Base-by-base conservation (phyloP, 257 asterid genomes). In the Solanum piurae region DNA sequence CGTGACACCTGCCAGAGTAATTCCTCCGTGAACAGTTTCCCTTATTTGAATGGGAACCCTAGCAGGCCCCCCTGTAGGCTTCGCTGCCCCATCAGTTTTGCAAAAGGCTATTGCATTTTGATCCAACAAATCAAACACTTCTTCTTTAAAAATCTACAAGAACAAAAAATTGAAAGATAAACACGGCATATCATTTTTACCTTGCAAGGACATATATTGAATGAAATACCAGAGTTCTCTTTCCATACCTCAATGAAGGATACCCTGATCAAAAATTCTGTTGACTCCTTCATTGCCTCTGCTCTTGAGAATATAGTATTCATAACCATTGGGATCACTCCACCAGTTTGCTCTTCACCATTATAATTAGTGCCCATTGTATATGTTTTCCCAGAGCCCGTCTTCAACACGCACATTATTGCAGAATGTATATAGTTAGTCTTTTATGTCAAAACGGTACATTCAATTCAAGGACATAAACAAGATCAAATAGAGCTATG, bases 361-460 rank as follows among this genome's bases (percentile, higher is more conserved):
- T 94, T 96, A 83, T 95, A 97, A 82, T 97, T 97, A 21, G 99
- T 97, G 3, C 99, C 99, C 99, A 97, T 97, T 2, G 99, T 97
- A 86, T 96, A 97, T 1, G 99, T 97, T 90, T 97, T 97, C 20
- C 99, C 99, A 0, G 99, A 97, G 33, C 99, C 99, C 18, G 99
- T 97, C 99, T 97, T 89, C 86, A 82, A 31, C 42, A 82, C 69
- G 2, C 60, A 82, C 40, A 79, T 79, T 21, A 79, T 79, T 46
- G 66, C 85, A 44, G 66, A 44, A 79, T 44, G 40, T 34, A 79
- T 79, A 31, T 79, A 14, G 85, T 79, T 44, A 79, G 66, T 79
- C 38, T 79, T 62, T 44, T 44, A 79, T 27, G 85, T 82, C 44
- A 82, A 31, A 52, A 5, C 2, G 8, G 21, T 82, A 31, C 69